phyloP scores from a whole-genome alignment of 495 filamentous ascomycete species.

The Collariella sp. region DNA sequence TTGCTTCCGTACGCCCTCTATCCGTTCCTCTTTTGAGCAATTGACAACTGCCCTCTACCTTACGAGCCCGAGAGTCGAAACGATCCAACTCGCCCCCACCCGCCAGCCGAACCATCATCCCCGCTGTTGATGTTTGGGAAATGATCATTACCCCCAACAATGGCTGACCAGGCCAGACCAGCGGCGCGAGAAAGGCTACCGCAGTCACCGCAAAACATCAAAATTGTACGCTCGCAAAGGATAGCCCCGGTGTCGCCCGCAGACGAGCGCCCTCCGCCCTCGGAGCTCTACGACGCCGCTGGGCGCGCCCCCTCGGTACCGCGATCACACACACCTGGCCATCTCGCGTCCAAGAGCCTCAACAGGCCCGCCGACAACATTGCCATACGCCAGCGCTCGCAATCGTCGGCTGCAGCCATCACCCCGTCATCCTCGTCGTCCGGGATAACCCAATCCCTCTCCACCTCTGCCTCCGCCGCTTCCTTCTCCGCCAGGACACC shows the following conservation, averaged over 20 bases:
- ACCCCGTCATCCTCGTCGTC: constrained; percentile 22
- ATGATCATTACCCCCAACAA: constrained; percentile 28
- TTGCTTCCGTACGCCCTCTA: no score
- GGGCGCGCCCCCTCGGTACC: constrained; percentile 30
- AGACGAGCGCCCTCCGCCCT: constrained; percentile 18
- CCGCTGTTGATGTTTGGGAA: constrained; percentile 16
- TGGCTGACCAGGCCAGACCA: constrained; percentile 33
- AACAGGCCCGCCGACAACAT: constrained; percentile 37
- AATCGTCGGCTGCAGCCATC: constrained; percentile 32
- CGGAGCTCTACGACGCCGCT: constrained; percentile 20
- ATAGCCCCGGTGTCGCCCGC: constrained; percentile 29
- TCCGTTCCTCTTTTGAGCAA: no score
- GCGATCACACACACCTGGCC: constrained; percentile 47
- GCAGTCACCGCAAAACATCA: constrained; percentile 28
- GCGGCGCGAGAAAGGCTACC: constrained; percentile 20
- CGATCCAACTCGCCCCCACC: neutral
- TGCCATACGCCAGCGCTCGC: constrained; percentile 42
- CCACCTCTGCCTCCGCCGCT: constrained; percentile 21
- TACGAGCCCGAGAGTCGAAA: neutral
- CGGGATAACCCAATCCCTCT: constrained; percentile 1
- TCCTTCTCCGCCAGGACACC: constrained; percentile 25
- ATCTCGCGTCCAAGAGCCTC: constrained; percentile 42
- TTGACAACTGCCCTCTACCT: no score
- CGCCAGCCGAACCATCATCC: neutral
- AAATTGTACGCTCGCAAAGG: constrained; percentile 36